phyloP scores from a whole-genome alignment of 441 rosid species.

The Croton setiger region DNA sequence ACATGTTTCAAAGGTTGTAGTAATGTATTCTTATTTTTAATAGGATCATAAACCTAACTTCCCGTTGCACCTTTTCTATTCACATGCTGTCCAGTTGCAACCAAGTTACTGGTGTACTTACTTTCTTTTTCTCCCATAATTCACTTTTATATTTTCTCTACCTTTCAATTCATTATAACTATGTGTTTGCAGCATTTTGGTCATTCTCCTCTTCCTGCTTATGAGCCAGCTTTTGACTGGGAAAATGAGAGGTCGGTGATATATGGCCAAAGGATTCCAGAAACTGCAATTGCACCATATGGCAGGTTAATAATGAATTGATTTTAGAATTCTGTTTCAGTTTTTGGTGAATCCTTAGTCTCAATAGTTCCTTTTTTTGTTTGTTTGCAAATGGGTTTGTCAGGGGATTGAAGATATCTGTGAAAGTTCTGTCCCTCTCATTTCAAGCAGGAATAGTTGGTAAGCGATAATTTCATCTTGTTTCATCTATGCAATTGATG shows the following conservation, averaged over 20 bases:
- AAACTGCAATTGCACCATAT: conserved; percentile 58
- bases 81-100: neutral
- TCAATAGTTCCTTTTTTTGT: conserved; percentile 13
- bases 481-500: conserved; percentile 11
- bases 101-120: neutral
- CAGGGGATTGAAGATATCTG: conserved; percentile 95
- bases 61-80: neutral
- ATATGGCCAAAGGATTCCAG: conserved; percentile 93
- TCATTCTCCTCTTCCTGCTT: conserved; percentile 92
- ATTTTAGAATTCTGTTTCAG: conserved; percentile 3
- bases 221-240: conserved; percentile 99
- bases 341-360: conserved; percentile 7
- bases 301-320: conserved; percentile 48
- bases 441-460: conserved; percentile 94
- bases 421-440: conserved; percentile 75
- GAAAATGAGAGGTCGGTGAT: conserved; percentile 92
- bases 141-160: neutral
- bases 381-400: conserved; percentile 19
- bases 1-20: conserved; percentile 54
- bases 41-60: conserved; percentile 4
- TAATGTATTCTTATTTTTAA: conserved; percentile 10
- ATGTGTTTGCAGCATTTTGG: conserved; percentile 76
- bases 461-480: conserved; percentile 34
- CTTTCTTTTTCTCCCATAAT: neutral
- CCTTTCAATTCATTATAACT: conserved; percentile 14